A percentile compares a stretch with the other conserved stretches of the same genome.
These are phyloP conservation scores for Dactylellina sp. DNA, from an alignment of 2,329 filamentous ascomycete genomes.

Conservation along the genomic window DNA sequence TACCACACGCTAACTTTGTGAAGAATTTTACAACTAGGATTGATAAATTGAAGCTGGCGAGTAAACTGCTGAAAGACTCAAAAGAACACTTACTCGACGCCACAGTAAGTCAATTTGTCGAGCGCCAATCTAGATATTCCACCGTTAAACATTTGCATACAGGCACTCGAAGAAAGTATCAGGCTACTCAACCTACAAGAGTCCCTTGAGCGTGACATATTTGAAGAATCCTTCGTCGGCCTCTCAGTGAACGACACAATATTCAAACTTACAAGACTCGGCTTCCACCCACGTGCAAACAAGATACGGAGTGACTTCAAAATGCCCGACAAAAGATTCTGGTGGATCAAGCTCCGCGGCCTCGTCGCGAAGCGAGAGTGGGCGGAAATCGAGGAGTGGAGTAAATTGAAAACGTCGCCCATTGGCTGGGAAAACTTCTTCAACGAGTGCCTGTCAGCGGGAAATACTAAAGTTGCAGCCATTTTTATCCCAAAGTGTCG, in stretches of 20 bases:
- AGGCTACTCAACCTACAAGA: slow-evolving; percentile 88
- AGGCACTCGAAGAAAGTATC: slow-evolving; percentile 81
- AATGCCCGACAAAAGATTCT: slow-evolving; percentile 87
- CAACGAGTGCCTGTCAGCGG: slow-evolving; percentile 86
- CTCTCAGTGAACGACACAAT: slow-evolving; percentile 91
- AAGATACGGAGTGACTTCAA: slow-evolving; percentile 94
- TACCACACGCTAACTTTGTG: neutral
- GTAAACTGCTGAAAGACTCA: slow-evolving; percentile 83
- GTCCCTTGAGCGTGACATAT: slow-evolving; percentile 83
- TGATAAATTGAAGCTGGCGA: slow-evolving; percentile 89
- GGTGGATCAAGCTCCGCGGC: slow-evolving; percentile 87
- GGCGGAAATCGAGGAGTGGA: slow-evolving; percentile 89
- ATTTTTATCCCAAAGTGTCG: slow-evolving; percentile 90
- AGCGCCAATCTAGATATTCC: slow-evolving; percentile 59
- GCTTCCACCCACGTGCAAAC: slow-evolving; percentile 84
- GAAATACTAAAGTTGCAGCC: slow-evolving; percentile 86
- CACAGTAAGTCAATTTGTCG: slow-evolving; percentile 25
- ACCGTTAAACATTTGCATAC: slow-evolving; percentile 72
- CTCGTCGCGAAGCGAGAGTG: slow-evolving; percentile 91
- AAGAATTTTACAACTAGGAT: slow-evolving; percentile 62
- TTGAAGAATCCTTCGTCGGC: slow-evolving; percentile 78
- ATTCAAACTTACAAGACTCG: slow-evolving; percentile 84
- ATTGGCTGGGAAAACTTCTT: slow-evolving; percentile 99
- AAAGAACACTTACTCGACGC: slow-evolving; percentile 70
- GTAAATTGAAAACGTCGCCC: slow-evolving; percentile 79